Conservation (phyloP, 2,329 filamentous ascomycete species). For the Lachnellula subtilissima region DNA sequence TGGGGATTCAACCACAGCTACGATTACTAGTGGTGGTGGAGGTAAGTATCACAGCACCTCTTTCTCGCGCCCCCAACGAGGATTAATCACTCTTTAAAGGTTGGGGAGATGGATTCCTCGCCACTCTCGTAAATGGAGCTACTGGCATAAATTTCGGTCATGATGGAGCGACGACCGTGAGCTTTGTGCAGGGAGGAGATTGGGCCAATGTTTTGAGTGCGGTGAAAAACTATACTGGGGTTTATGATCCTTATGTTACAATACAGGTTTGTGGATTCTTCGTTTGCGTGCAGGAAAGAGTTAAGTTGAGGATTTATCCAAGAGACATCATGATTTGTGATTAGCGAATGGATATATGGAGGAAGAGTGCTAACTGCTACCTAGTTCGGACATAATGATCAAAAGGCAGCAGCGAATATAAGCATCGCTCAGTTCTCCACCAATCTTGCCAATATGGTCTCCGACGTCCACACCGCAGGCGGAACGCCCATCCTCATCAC, state of each 20-base stretch:
- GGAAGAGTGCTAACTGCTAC: background rate
- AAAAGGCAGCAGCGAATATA: slow-evolving; percentile 40
- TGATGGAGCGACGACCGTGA: slow-evolving; percentile 43
- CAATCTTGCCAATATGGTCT: slow-evolving; percentile 38
- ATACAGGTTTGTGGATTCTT: slow-evolving; percentile 36
- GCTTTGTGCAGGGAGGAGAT: slow-evolving; percentile 41
- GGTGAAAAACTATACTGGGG: slow-evolving; percentile 30
- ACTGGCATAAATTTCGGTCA: slow-evolving; percentile 44
- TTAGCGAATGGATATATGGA: background rate
- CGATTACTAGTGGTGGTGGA: slow-evolving; percentile 7
- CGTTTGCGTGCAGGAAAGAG: background rate
- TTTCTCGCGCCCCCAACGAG: background rate
- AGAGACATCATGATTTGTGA: no score
- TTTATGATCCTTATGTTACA: slow-evolving; percentile 42
- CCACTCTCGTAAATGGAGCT: slow-evolving; percentile 40
- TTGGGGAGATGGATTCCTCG: slow-evolving; percentile 47
- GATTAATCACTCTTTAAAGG: slow-evolving; percentile 26
- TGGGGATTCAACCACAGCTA: slow-evolving; percentile 39
- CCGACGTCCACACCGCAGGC: slow-evolving; percentile 28
- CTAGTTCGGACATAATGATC: slow-evolving; percentile 49
- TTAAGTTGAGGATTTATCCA: no score
- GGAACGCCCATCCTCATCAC: slow-evolving; percentile 41
- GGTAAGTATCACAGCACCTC: background rate
- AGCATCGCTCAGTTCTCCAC: slow-evolving; percentile 35
- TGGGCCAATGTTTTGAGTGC: slow-evolving; percentile 40